phyloP scores from a whole-genome alignment of 2,329 filamentous ascomycete genomes.

The Fusarium temperatum region DNA sequence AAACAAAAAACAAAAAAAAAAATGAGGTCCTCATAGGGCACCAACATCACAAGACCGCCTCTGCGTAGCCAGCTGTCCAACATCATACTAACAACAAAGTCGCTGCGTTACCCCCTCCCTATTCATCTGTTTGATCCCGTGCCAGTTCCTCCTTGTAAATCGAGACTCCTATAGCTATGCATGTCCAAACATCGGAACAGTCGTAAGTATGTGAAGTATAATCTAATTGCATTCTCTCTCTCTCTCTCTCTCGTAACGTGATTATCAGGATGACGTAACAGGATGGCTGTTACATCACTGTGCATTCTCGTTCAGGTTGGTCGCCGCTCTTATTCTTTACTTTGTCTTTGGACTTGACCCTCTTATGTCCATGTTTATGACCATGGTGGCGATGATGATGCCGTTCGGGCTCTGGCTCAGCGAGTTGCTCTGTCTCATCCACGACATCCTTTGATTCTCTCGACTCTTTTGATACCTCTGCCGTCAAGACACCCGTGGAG shows the following conservation, averaged over 20 bases:
- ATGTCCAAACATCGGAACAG: conserved; percentile 16
- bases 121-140: background rate
- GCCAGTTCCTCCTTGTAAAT: conserved; percentile 3
- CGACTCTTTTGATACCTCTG: conserved; percentile 35
- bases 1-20: background rate
- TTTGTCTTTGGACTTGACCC: conserved; percentile 52
- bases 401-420: conserved; percentile 36
- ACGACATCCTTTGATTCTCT: conserved; percentile 22
- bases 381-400: conserved; percentile 36
- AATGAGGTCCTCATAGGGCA: background rate
- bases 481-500: conserved; percentile 38
- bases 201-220: background rate
- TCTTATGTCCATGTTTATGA: conserved; percentile 48
- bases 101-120: background rate
- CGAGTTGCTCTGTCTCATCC: conserved; percentile 32
- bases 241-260: background rate
- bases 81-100: conserved; percentile 4
- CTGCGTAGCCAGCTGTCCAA: conserved; percentile 1
- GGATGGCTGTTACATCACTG: conserved; percentile 52
- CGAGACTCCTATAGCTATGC: conserved; percentile 27
- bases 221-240: background rate
- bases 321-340: conserved; percentile 48
- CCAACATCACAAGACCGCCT: background rate
- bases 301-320: conserved; percentile 59
- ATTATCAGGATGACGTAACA: background rate